A percentile compares a stretch with the other conserved stretches of the same genome.
Evolutionary conservation across 2,329 filamentous ascomycete species (phyloP).

Genomic region (Phymatotrichopsis omnivora): DNA sequence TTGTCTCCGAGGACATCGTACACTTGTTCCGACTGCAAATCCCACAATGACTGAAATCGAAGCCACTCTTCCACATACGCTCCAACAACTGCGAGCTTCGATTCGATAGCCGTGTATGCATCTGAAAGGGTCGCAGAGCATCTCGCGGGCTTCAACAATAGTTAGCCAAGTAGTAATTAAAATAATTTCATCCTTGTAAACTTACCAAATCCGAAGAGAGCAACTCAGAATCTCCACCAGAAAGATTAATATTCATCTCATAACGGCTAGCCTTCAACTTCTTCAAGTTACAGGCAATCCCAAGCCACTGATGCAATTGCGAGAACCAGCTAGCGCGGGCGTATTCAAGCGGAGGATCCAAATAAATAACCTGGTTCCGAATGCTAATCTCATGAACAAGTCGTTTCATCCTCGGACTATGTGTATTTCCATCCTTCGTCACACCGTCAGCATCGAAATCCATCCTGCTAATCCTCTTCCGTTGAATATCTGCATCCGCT

Average conservation of each 20-base stretch:
- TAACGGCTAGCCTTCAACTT: slow-evolving; percentile 94
- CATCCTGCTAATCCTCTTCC: slow-evolving; percentile 41
- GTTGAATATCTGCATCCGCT: slow-evolving; percentile 42
- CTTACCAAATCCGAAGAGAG: slow-evolving; percentile 64
- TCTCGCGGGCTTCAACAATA: slow-evolving; percentile 47
- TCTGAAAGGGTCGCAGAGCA: slow-evolving; percentile 69
- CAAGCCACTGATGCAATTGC: slow-evolving; percentile 88
- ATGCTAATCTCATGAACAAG: slow-evolving; percentile 90
- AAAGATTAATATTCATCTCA: slow-evolving; percentile 69
- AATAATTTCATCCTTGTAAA: not conserved
- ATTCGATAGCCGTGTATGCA: slow-evolving; percentile 75
- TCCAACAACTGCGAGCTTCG: slow-evolving; percentile 67
- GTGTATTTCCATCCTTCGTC: slow-evolving; percentile 33
- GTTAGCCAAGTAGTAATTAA: not conserved
- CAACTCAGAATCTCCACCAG: slow-evolving; percentile 51
- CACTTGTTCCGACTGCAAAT: slow-evolving; percentile 89
- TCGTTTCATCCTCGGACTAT: slow-evolving; percentile 56
- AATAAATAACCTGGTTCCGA: slow-evolving; percentile 94
- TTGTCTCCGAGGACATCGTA: slow-evolving; percentile 88
- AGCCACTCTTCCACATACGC: slow-evolving; percentile 95
- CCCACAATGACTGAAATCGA: slow-evolving; percentile 97
- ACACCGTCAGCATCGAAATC: slow-evolving; percentile 34
- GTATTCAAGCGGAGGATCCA: slow-evolving; percentile 86
- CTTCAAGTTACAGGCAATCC: slow-evolving; percentile 79
- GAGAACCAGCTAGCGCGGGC: slow-evolving; percentile 88